phyloP scores from a whole-genome alignment of 2,329 filamentous ascomycete genomes.

The Botrytis hyacinthi region DNA sequence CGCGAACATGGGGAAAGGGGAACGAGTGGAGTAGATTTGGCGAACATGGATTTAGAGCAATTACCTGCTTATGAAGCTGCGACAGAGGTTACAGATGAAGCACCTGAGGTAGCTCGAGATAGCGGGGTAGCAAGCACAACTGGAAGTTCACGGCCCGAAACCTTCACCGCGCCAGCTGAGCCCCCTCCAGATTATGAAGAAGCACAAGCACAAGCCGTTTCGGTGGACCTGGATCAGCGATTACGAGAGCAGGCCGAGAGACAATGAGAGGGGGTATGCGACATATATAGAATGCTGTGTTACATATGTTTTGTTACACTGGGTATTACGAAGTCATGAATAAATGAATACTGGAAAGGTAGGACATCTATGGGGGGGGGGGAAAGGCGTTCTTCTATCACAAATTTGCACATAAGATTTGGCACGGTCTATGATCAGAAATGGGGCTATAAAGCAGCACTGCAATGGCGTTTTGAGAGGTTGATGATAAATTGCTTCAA shows the following conservation, averaged over 20 bases:
- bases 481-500: slow-evolving; percentile 12
- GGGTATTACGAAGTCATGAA: slow-evolving; percentile 22
- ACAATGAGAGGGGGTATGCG: slow-evolving; percentile 18
- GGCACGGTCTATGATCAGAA: slow-evolving; percentile 14
- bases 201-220: slow-evolving; percentile 70
- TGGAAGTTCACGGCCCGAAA: slow-evolving; percentile 22
- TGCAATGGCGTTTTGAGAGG: slow-evolving; percentile 19
- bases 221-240: slow-evolving; percentile 61
- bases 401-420: slow-evolving; percentile 16
- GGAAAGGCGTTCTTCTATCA: slow-evolving; percentile 19
- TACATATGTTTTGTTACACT: slow-evolving; percentile 15
- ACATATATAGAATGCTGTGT: slow-evolving; percentile 15
- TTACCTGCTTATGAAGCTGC: slow-evolving; percentile 79
- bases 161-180: slow-evolving; percentile 56
- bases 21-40: slow-evolving; percentile 49
- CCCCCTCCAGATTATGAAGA: slow-evolving; percentile 92
- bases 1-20: slow-evolving; percentile 61
- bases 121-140: slow-evolving; percentile 25
- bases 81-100: slow-evolving; percentile 28
- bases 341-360: slow-evolving; percentile 18
- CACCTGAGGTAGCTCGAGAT: slow-evolving; percentile 27
- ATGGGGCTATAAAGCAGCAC: slow-evolving; percentile 16
- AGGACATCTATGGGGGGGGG: slow-evolving; percentile 6
- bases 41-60: slow-evolving; percentile 76
- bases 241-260: slow-evolving; percentile 70